Evolutionary conservation across 2,329 filamentous ascomycete genomes (phyloP).

Genomic region (Aurifilum marmelostoma): DNA sequence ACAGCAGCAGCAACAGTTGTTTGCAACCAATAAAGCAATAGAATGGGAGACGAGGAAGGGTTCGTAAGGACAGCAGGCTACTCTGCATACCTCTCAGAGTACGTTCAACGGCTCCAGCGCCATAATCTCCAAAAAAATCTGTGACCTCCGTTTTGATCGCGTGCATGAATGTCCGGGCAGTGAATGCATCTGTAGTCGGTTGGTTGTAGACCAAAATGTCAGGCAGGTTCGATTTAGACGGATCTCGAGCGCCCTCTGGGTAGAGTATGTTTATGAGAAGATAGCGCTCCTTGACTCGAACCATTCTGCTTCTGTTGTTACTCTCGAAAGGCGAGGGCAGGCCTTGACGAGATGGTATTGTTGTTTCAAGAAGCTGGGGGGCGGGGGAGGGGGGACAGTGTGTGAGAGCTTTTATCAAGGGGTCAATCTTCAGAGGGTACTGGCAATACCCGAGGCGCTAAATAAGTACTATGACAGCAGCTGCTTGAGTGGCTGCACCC

Average conservation of each 20-base stretch:
- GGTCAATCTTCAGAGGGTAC: background rate
- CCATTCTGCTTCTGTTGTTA: conserved; percentile 63
- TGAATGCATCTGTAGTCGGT: conserved; percentile 75
- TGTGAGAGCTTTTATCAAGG: background rate
- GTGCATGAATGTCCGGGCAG: conserved; percentile 65
- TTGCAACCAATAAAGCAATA: background rate
- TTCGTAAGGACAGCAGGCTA: background rate
- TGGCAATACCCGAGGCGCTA: conserved; percentile 1
- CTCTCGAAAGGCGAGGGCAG: too few relatives aligned
- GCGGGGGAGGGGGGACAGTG: background rate
- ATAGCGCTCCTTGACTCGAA: conserved; percentile 94
- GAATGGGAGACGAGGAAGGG: background rate
- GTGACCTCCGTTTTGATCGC: conserved; percentile 72
- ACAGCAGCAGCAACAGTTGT: background rate
- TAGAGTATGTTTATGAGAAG: conserved; percentile 94
- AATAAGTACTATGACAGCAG: background rate
- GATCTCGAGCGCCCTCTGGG: conserved; percentile 56
- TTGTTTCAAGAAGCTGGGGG: background rate
- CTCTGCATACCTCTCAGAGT: conserved; percentile 65
- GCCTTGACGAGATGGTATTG: background rate
- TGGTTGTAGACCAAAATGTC: conserved; percentile 75
- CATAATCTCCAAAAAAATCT: conserved; percentile 85
- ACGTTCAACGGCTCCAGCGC: conserved; percentile 72
- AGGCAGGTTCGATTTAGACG: conserved; percentile 48
- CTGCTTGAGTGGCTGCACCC: background rate